A percentile compares a stretch with the other conserved stretches of the same genome.
Evolutionary conservation across 2,329 filamentous ascomycete species (phyloP).

Genomic region (Fusarium keratoplasticum): DNA sequence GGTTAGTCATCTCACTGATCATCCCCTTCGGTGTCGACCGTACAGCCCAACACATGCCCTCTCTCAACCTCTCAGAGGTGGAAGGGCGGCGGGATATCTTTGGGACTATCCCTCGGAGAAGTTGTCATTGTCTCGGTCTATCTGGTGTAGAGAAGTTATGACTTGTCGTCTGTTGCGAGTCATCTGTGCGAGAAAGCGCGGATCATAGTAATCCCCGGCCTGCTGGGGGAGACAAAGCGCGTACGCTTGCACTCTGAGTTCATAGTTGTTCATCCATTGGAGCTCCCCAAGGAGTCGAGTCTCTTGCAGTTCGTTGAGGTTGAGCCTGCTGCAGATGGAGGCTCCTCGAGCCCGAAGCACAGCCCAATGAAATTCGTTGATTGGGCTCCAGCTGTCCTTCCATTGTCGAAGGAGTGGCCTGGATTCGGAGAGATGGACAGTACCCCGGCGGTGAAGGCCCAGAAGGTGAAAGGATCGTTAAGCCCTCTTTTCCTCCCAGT

Average conservation of each 20-base stretch:
- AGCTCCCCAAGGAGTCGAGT: neutral
- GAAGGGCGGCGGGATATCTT: neutral
- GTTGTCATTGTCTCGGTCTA: neutral
- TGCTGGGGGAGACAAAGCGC: neutral
- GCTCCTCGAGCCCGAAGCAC: neutral
- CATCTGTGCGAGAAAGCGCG: neutral
- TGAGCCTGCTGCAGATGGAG: neutral
- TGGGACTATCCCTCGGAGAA: conserved; percentile 14
- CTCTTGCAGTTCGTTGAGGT: neutral
- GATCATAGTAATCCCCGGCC: neutral
- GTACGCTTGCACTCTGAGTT: neutral
- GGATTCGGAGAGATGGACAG: neutral
- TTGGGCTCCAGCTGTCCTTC: neutral
- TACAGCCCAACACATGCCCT: neutral
- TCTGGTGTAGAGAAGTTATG: accelerated
- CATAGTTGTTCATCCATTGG: accelerated
- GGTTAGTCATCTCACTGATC: neutral
- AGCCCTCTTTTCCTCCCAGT: neutral
- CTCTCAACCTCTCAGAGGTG: neutral
- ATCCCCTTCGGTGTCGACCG: neutral
- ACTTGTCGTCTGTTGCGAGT: neutral
- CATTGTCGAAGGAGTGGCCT: too few relatives aligned
- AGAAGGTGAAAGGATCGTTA: neutral
- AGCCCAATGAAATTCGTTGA: neutral
- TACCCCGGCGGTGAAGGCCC: neutral